Base-by-base conservation (phyloP, 176 grass and related monocot species). In the Leersia perrieri region DNA sequence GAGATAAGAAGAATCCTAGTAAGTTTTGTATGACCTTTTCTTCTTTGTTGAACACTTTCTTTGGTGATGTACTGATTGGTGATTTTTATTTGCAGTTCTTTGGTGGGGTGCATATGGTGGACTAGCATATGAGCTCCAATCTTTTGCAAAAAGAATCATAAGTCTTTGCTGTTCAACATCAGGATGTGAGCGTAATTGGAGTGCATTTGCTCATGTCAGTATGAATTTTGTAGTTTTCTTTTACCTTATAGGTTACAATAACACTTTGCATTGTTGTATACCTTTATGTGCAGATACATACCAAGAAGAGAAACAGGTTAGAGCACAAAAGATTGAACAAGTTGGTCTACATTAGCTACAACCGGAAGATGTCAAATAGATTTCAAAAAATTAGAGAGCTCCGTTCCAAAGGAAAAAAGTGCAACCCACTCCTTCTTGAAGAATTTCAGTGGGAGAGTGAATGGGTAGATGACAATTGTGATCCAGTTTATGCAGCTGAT, bases 61-160 rank as follows among this genome's bases (percentile, higher is more conserved):
- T 45, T 42, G 1, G 11, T 68, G 32, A 0, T 67, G 18, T n/a
- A 28, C 25, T 38, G 27, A 16, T 28, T 3, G 4, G 6, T 45
- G 42, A 13, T 18, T 18, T 35, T 41, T 23, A 14, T 78, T 78
- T 61, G 15, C 18, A 63, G 61, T 78, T 47, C 61, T 47, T 33
- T 78, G 61, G 76, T 66, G 62, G 75, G 41, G 20, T 40, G 16
- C 57, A 42, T 77, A 63, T 31, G 63, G 76, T 79, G 76, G 28
- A 18, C 7, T 79, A 35, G 32, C 42, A 27, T 80, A 3, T 34
- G 42, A 68, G 20, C 39, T 53, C 6, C 42, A 79, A 26, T 3
- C 26, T 79, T 33, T 68, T 6, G 44, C 22, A 69, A 80, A 30
- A 12, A 0, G 2, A 29, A 80, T 58, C 12, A 28, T 58, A 9